Evolutionary conservation across 2,329 filamentous ascomycete species (phyloP).

Genomic region (Westerdykella sp.): DNA sequence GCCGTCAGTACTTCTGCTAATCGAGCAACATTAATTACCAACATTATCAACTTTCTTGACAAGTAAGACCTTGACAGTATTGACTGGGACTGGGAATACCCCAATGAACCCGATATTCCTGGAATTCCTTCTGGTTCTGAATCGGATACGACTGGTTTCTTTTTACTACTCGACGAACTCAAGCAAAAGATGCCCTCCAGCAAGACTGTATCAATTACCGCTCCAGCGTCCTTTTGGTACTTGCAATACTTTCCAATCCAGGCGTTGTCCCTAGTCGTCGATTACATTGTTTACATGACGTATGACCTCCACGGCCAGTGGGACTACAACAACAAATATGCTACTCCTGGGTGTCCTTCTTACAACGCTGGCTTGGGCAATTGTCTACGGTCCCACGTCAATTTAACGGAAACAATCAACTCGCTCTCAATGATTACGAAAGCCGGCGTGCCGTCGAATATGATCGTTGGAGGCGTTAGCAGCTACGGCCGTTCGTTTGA

Average conservation of each 20-base stretch:
- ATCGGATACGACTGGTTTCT: too few species aligned
- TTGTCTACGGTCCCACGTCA: constrained; percentile 16
- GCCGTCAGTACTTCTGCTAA: too few species aligned
- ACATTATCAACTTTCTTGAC: too few species aligned
- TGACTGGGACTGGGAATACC: too few species aligned
- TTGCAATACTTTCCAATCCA: constrained; percentile 19
- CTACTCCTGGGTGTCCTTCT: too few species aligned
- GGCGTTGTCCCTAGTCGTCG: constrained; percentile 4
- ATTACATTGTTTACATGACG: constrained; percentile 23
- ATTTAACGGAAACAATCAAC: constrained; percentile 10
- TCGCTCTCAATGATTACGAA: constrained; percentile 32
- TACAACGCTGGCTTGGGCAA: constrained; percentile 1
- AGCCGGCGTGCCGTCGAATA: constrained; percentile 31
- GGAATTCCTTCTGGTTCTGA: too few species aligned
- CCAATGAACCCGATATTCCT: constrained; percentile 28
- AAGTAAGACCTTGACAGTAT: too few species aligned
- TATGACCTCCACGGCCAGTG: constrained; percentile 36
- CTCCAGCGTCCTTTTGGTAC: constrained; percentile 23
- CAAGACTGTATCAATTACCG: constrained; percentile 13
- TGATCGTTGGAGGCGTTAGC: constrained; percentile 30
- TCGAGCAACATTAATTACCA: too few species aligned
- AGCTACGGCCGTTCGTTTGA: constrained; percentile 36
- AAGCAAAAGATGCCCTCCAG: not conserved
- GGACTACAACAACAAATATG: constrained; percentile 17
- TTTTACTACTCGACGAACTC: too few species aligned